These are phyloP conservation scores for Epichloe sibirici DNA, from an alignment of 2,329 filamentous ascomycete genomes.

Conservation along the genomic window DNA sequence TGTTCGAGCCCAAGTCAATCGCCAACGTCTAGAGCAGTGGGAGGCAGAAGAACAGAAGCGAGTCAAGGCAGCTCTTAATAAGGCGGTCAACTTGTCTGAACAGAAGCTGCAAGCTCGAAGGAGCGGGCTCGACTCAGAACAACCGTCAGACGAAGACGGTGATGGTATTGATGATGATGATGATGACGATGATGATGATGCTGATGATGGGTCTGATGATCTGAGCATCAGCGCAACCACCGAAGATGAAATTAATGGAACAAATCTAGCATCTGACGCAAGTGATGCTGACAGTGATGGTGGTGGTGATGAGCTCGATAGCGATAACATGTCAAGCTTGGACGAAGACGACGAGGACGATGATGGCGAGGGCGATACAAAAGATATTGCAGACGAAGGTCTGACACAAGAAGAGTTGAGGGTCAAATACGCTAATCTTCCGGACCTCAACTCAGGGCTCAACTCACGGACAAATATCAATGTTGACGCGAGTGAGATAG, in stretches of 20 bases:
- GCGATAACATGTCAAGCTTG: constrained; percentile 46
- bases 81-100: constrained; percentile 60
- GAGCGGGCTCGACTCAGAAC: constrained; percentile 40
- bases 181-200: constrained; percentile 14
- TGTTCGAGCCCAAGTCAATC: constrained; percentile 48
- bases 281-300: constrained; percentile 21
- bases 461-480: constrained; percentile 13
- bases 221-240: constrained; percentile 27
- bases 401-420: constrained; percentile 58
- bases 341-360: constrained; percentile 54
- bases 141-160: constrained; percentile 28
- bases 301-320: constrained; percentile 28
- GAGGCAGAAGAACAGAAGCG: constrained; percentile 52
- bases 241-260: constrained; percentile 22
- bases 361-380: constrained; percentile 44
- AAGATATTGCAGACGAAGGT: constrained; percentile 45
- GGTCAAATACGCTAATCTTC: constrained; percentile 56
- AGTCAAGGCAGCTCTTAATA: constrained; percentile 57
- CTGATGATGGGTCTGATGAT: constrained; percentile 32
- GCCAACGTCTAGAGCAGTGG: constrained; percentile 47
- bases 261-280: constrained; percentile 22
- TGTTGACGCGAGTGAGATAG: constrained; percentile 13
- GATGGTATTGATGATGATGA: constrained; percentile 30
- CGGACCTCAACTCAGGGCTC: constrained; percentile 25
- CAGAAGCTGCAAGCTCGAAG: constrained; percentile 53